phyloP scores from a whole-genome alignment of 2,329 filamentous ascomycete genomes.

The Penicillium psychrosexuale region DNA sequence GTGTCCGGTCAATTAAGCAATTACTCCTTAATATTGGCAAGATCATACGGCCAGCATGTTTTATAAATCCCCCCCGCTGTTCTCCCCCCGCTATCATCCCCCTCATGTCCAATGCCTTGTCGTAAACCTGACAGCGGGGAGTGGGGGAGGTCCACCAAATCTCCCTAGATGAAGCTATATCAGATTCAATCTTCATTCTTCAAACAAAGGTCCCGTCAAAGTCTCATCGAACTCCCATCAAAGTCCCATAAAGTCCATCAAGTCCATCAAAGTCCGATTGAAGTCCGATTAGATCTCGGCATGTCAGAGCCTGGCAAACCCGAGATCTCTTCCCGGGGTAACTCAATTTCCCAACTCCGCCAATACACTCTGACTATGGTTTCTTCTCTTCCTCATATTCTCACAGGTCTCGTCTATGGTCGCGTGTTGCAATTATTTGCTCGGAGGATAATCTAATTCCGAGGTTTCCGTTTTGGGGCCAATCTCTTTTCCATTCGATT shows the following conservation, averaged over 20 bases:
- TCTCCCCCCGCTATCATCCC: not conserved
- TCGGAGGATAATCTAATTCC: conserved; percentile 17
- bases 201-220: not conserved
- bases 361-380: conserved; percentile 5
- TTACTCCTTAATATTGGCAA: too few species aligned
- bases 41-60: not conserved
- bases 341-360: conserved; percentile 22
- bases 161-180: not conserved
- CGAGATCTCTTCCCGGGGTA: conserved; percentile 22
- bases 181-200: not conserved
- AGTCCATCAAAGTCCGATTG: not conserved
- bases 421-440: not conserved
- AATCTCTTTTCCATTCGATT: conserved; percentile 11
- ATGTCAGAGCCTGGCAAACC: conserved; percentile 15
- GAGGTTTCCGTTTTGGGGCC: conserved; percentile 8
- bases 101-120: not conserved
- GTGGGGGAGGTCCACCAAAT: not conserved
- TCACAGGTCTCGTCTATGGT: not conserved
- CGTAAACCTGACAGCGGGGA: not conserved
- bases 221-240: not conserved
- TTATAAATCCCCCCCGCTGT: not conserved
- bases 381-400: conserved; percentile 9
- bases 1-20: not conserved
- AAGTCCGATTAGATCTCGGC: not conserved
- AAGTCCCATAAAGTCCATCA: not conserved